These are phyloP conservation scores for Hypoxylon intermedium DNA, from an alignment of 495 filamentous ascomycete species.

Conservation along the genomic window DNA sequence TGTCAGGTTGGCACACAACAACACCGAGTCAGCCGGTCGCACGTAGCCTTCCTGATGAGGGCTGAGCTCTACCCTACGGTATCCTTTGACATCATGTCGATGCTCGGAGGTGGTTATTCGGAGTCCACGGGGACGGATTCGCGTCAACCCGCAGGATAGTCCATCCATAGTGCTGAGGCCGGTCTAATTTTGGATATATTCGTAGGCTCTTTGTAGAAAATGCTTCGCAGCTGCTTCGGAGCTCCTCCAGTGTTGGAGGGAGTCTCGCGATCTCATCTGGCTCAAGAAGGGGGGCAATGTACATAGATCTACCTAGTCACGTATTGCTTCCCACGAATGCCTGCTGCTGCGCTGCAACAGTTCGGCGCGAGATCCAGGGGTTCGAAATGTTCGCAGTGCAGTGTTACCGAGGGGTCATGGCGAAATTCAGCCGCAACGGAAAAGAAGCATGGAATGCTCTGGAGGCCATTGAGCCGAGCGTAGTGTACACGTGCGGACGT, in stretches of 20 bases:
- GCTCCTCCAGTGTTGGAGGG: no score
- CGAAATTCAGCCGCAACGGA: slow-evolving; percentile 32
- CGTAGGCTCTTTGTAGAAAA: neutral
- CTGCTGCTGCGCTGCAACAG: slow-evolving; percentile 22
- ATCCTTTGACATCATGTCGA: slow-evolving; percentile 24
- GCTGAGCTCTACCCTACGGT: slow-evolving; percentile 22
- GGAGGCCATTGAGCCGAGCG: slow-evolving; percentile 7
- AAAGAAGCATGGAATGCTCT: slow-evolving; percentile 31
- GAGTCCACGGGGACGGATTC: slow-evolving; percentile 4
- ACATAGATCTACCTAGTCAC: neutral
- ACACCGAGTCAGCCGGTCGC: slow-evolving; percentile 1
- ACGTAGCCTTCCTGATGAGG: slow-evolving; percentile 12
- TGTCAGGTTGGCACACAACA: slow-evolving; percentile 5
- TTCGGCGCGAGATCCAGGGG: slow-evolving; percentile 15
- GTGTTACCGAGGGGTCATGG: slow-evolving; percentile 17
- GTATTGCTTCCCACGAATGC: slow-evolving; percentile 1
- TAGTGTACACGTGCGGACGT: neutral
- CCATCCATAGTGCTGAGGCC: neutral
- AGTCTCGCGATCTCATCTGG: no score
- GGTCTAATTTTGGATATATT: neutral
- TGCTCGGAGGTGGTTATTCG: slow-evolving; percentile 6
- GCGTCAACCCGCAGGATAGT: slow-evolving; percentile 10
- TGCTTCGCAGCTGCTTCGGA: neutral
- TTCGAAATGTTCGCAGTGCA: slow-evolving; percentile 9
- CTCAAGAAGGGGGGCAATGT: neutral